These are phyloP conservation scores for Rhizopus sp. DNA, from an alignment of 371 early-diverging fungal species.

Conservation along the genomic window DNA sequence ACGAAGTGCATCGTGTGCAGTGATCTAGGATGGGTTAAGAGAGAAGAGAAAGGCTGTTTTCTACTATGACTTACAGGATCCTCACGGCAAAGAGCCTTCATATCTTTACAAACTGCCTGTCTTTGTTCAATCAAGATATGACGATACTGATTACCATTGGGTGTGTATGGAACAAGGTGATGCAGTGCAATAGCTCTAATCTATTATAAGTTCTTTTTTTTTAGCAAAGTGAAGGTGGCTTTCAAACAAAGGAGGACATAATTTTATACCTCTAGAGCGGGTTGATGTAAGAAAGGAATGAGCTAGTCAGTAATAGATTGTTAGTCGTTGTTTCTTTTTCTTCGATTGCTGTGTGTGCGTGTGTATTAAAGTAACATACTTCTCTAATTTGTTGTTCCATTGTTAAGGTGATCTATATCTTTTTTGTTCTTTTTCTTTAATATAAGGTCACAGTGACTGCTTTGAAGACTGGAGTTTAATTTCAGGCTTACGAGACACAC, in stretches of 20 bases:
- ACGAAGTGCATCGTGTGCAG: constrained; percentile 82
- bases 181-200: constrained; percentile 79
- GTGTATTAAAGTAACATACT: constrained; percentile 1
- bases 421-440: no score
- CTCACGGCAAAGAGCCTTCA: constrained; percentile 72
- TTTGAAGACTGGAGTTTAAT: no score
- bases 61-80: constrained; percentile 58
- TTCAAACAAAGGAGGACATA: not conserved
- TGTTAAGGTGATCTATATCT: not conserved
- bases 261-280: constrained; percentile 61
- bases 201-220: constrained; percentile 33
- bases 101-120: constrained; percentile 60
- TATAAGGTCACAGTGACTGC: no score
- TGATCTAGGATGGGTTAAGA: constrained; percentile 46
- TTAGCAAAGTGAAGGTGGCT: not conserved
- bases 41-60: not conserved
- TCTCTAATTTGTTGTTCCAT: constrained; percentile 34
- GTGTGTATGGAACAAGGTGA: constrained; percentile 77
- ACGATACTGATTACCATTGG: constrained; percentile 62
- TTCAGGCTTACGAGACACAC: no score
- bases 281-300: constrained; percentile 64
- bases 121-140: constrained; percentile 63
- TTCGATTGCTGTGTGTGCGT: not conserved
- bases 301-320: constrained; percentile 32
- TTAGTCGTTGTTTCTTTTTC: not conserved